These are phyloP conservation scores for Strobilomyces echinocephalus DNA, from an alignment of 768 basidiomycete species.

Conservation along the genomic window DNA sequence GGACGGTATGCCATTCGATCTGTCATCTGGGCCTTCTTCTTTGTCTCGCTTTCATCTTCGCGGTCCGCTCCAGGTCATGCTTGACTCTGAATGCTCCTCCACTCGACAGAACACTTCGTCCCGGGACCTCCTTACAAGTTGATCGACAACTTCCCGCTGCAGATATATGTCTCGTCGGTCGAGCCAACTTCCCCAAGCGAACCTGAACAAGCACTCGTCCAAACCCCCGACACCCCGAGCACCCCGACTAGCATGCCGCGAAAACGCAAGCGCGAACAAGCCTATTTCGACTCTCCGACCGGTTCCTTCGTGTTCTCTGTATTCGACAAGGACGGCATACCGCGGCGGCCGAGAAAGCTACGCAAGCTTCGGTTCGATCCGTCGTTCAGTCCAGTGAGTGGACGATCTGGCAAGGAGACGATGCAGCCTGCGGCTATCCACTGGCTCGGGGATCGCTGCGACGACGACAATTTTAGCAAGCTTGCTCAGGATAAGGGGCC, in stretches of 20 bases:
- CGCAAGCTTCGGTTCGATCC: conserved; percentile 26
- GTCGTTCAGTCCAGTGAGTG: conserved; percentile 17
- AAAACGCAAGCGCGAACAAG: conserved; percentile 28
- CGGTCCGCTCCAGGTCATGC: not conserved
- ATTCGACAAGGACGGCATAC: conserved; percentile 29
- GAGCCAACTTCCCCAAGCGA: conserved; percentile 1
- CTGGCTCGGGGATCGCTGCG: not conserved
- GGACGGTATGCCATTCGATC: conserved; percentile 22
- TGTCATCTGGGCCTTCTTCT: too few relatives aligned
- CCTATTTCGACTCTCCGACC: conserved; percentile 27
- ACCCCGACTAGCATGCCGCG: conserved; percentile 17
- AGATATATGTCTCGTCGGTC: not conserved
- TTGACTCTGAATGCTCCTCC: conserved; percentile 3
- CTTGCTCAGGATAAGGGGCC: not conserved
- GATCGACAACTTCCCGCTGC: not conserved
- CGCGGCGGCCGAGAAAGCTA: conserved; percentile 27
- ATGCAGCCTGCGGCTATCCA: not conserved
- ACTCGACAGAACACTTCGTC: conserved; percentile 15
- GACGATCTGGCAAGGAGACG: not conserved
- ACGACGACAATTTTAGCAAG: not conserved
- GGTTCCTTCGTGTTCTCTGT: conserved; percentile 25
- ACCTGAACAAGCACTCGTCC: not conserved
- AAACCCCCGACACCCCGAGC: conserved; percentile 22
- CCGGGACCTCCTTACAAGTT: conserved; percentile 19
- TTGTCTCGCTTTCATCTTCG: not conserved